These are phyloP conservation scores for Parietaria judaica DNA, from an alignment of 306 rosid genomes.

Conservation along the genomic window DNA sequence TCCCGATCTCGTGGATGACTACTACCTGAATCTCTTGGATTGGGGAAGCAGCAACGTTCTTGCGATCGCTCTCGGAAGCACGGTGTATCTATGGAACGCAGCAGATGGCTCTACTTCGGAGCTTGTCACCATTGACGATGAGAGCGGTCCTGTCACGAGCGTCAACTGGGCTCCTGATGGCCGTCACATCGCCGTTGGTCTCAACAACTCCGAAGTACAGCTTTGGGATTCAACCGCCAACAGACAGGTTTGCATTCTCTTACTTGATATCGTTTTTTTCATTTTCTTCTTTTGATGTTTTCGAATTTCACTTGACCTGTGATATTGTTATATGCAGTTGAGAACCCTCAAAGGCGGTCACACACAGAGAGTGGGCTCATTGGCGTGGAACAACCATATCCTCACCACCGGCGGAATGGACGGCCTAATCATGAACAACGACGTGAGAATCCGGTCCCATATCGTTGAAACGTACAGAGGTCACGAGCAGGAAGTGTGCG, in stretches of 20 bases:
- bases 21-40: slow-evolving; percentile 61
- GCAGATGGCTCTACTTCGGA: slow-evolving; percentile 48
- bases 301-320: not conserved
- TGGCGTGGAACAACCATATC: slow-evolving; percentile 70
- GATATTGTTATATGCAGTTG: slow-evolving; percentile 31
- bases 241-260: slow-evolving; percentile 30
- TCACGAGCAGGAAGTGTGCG: slow-evolving; percentile 66
- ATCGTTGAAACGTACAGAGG: slow-evolving; percentile 63
- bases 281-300: not conserved
- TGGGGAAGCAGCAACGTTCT: slow-evolving; percentile 65
- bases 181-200: slow-evolving; percentile 56
- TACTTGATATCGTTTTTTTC: not conserved
- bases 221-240: slow-evolving; percentile 55
- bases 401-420: slow-evolving; percentile 82
- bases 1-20: slow-evolving; percentile 64
- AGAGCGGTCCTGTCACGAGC: slow-evolving; percentile 62
- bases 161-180: slow-evolving; percentile 84
- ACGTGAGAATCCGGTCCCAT: slow-evolving; percentile 62
- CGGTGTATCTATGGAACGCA: slow-evolving; percentile 68
- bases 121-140: slow-evolving; percentile 54
- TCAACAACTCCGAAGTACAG: slow-evolving; percentile 65
- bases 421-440: slow-evolving; percentile 52
- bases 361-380: slow-evolving; percentile 52
- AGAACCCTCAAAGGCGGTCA: slow-evolving; percentile 58
- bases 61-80: slow-evolving; percentile 53